Percentiles rank a stretch among this genome's conserved stretches.
Evolutionary conservation across 2,329 filamentous ascomycete species (phyloP).

Genomic region (Raffaelea ambrosiae): DNA sequence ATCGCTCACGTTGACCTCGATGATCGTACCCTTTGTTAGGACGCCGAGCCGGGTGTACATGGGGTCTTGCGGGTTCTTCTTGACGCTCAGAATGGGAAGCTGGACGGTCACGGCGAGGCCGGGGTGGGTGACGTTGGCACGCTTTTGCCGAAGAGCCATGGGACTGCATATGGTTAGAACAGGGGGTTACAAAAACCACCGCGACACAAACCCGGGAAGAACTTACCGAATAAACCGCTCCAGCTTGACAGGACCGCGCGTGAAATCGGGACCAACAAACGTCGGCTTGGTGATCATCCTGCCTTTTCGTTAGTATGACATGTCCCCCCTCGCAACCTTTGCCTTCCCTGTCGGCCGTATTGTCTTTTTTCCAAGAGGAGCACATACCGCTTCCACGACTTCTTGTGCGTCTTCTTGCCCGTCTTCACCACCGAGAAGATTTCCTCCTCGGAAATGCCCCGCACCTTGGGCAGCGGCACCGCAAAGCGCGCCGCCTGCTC

Average conservation of each 20-base stretch:
- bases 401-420: constrained; percentile 59
- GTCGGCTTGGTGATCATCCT: constrained; percentile 70
- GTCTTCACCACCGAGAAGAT: constrained; percentile 80
- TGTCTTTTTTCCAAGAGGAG: too few species aligned
- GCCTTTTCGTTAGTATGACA: neutral
- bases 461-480: constrained; percentile 88
- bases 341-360: too few species aligned
- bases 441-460: constrained; percentile 89
- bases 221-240: constrained; percentile 49
- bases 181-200: neutral
- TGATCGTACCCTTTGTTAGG: constrained; percentile 67
- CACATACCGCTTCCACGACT: constrained; percentile 57
- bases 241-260: constrained; percentile 74
- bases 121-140: constrained; percentile 53
- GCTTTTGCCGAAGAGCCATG: constrained; percentile 59
- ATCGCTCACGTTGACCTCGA: constrained; percentile 91
- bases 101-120: constrained; percentile 57
- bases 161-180: neutral
- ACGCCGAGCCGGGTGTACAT: constrained; percentile 82
- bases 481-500: constrained; percentile 93
- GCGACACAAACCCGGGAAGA: constrained; percentile 19
- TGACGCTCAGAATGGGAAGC: constrained; percentile 59
- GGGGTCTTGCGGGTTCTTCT: constrained; percentile 80
- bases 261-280: constrained; percentile 89
- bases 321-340: too few species aligned